Base-by-base conservation (phyloP, 108 stramenopile species). In the Cylindrotheca fusiformis region DNA sequence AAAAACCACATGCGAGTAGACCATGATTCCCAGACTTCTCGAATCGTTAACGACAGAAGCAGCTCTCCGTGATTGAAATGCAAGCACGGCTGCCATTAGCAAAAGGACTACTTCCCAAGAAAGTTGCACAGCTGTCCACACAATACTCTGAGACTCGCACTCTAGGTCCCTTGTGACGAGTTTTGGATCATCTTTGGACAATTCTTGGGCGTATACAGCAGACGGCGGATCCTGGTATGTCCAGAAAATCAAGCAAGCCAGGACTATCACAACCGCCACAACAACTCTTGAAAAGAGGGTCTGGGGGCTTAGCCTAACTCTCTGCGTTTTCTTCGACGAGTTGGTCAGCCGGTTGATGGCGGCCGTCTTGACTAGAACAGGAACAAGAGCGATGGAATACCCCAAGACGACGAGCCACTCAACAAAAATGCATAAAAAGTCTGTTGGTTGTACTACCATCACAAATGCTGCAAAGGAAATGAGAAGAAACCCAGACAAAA, bases 381-480 rank as follows among this genome's bases (percentile, higher is more conserved):
- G 80, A 31, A 81, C 69, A 20, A 81, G 49, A 17, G 46, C 67
- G 8, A 76, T 45, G 6, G 74, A 73, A 33, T 76, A 81, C 28
- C 80, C 80, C 33, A 81, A 19, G 22, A 56, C 12, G 41, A 81
- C 8, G 25, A 81, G 33, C 80, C 80, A 81, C 10, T 55, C 51
- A 1, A 55, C n/a, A 30, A 48, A n/a, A n/a, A 64, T 52, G 58
- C 80, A 81, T 6, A 29, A 29, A 0, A 19, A 32, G 2, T 14
- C 21, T 2, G 58, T 55, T 1, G 75, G 71, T 52, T 10, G 8
- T 6, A 31, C 17, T 2, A 67, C 46, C 48, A 17, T 23, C 12
- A 77, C 17, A 27, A 74, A 48, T 2, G 68, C 75, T 30, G 62
- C 67, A 18, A 73, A n/a, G 20, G 47, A 64, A 1, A 76, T 48